Percentiles rank a stretch among this genome's conserved stretches.
Evolutionary conservation across 2,329 filamentous ascomycete species (phyloP).

Genomic region (Shiraia bambusicola): DNA sequence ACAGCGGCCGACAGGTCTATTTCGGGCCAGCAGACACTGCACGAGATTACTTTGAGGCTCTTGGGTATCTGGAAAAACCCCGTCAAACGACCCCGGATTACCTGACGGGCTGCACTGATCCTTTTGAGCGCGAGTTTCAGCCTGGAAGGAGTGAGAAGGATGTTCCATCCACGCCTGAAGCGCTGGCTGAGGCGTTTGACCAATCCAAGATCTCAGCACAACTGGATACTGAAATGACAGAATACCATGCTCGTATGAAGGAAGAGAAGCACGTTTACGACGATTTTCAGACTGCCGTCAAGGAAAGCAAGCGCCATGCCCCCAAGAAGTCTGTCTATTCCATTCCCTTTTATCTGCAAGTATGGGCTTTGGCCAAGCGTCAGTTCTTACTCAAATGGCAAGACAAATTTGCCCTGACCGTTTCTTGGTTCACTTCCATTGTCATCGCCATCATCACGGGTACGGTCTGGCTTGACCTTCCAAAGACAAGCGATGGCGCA

Average conservation of each 20-base stretch:
- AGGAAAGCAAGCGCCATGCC: slow-evolving; percentile 76
- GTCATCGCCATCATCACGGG: slow-evolving; percentile 77
- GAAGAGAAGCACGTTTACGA: slow-evolving; percentile 68
- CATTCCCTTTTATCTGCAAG: slow-evolving; percentile 78
- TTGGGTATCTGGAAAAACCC: slow-evolving; percentile 73
- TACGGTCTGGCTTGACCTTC: slow-evolving; percentile 74
- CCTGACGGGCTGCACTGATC: slow-evolving; percentile 77
- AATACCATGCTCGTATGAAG: slow-evolving; percentile 66
- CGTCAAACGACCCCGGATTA: slow-evolving; percentile 82
- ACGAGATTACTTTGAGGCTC: slow-evolving; percentile 70
- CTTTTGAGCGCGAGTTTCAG: slow-evolving; percentile 78
- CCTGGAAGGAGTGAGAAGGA: slow-evolving; percentile 65
- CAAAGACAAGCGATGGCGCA: slow-evolving; percentile 64
- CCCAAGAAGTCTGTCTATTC: slow-evolving; percentile 75
- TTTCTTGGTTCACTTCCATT: slow-evolving; percentile 71
- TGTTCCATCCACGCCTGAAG: slow-evolving; percentile 67
- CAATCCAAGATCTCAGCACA: slow-evolving; percentile 60
- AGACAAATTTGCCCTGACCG: slow-evolving; percentile 73
- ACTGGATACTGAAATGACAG: slow-evolving; percentile 65
- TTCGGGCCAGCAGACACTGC: slow-evolving; percentile 70
- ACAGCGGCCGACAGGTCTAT: slow-evolving; percentile 73
- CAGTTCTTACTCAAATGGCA: slow-evolving; percentile 86
- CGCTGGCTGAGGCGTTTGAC: slow-evolving; percentile 69
- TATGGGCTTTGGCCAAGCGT: slow-evolving; percentile 80
- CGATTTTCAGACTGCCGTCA: slow-evolving; percentile 74